Conservation (phyloP, 768 basidiomycete species). For the Trametes cinnabarina region DNA sequence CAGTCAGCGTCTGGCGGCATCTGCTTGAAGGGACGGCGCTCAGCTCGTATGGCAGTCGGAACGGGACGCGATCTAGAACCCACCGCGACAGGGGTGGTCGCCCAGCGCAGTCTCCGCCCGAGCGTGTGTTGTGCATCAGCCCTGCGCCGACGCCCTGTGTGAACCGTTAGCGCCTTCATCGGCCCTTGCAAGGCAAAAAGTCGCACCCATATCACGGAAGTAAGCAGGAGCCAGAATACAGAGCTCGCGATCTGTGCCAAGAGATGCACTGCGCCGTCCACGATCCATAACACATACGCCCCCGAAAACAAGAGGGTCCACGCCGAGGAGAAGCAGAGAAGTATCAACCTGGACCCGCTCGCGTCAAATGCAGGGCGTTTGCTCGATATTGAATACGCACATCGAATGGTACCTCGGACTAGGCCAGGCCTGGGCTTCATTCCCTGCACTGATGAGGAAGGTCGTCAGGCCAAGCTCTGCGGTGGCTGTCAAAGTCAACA, state of each 20-base stretch:
- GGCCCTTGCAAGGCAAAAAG: conserved; percentile 3
- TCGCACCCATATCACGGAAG: conserved; percentile 65
- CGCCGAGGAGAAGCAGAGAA: conserved; percentile 29
- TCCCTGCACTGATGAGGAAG: conserved; percentile 69
- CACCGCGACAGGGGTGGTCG: conserved; percentile 52
- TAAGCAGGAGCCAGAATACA: conserved; percentile 67
- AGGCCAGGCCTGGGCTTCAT: conserved; percentile 59
- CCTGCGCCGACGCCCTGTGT: conserved; percentile 65
- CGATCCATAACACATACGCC: conserved; percentile 69
- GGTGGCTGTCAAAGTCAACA: conserved; percentile 66
- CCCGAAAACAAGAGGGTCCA: conserved; percentile 76
- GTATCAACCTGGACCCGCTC: conserved; percentile 36
- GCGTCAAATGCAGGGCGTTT: conserved; percentile 12
- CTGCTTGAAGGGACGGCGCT: conserved; percentile 30
- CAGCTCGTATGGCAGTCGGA: conserved; percentile 7
- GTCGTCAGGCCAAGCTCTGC: conserved; percentile 74
- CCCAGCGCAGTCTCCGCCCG: conserved; percentile 57
- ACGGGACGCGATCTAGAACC: conserved; percentile 21
- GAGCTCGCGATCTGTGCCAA: conserved; percentile 80
- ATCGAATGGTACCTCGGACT: conserved; percentile 62
- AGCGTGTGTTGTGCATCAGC: conserved; percentile 61
- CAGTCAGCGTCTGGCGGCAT: conserved; percentile 70
- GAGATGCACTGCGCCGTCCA: conserved; percentile 62
- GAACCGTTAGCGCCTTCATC: not conserved
- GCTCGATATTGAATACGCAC: conserved; percentile 39